A percentile compares a stretch with the other conserved stretches of the same genome.
Conservation (phyloP, 371 early-diverging fungal genomes). For the Amoeboaphelidium protococcarum region DNA sequence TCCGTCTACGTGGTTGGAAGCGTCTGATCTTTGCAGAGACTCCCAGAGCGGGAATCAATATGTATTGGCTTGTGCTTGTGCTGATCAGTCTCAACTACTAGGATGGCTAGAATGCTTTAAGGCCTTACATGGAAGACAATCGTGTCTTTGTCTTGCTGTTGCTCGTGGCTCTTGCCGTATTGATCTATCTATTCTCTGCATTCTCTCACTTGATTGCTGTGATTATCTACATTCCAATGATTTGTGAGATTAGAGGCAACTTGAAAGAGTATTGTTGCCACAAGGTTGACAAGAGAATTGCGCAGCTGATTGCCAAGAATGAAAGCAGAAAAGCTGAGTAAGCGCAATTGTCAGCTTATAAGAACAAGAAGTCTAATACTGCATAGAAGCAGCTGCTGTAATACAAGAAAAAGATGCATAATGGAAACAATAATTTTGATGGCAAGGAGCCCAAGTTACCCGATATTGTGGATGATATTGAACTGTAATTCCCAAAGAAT, state of each 20-base stretch:
- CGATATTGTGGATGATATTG: too few relatives aligned
- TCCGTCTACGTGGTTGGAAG: constrained; percentile 42
- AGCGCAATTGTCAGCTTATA: too few relatives aligned
- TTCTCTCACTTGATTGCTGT: constrained; percentile 26
- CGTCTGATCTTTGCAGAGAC: constrained; percentile 53
- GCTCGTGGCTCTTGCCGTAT: constrained; percentile 34
- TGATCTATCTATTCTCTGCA: constrained; percentile 28
- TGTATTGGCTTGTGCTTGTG: too few relatives aligned
- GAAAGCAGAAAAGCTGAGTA: too few relatives aligned
- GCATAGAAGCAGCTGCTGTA: too few relatives aligned
- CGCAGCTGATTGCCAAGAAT: not conserved
- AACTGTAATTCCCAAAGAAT: too few relatives aligned
- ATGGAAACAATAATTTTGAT: too few relatives aligned
- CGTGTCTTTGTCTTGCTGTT: constrained; percentile 4
- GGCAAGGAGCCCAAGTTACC: too few relatives aligned
- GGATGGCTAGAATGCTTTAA: constrained; percentile 11
- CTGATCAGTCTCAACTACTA: constrained; percentile 16
- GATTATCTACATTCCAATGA: constrained; percentile 47
- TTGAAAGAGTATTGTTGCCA: constrained; percentile 73
- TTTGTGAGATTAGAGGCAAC: constrained; percentile 53
- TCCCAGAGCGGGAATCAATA: constrained; percentile 47
- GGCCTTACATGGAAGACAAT: constrained; percentile 5
- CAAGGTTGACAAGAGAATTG: constrained; percentile 49
- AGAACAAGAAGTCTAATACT: too few relatives aligned
- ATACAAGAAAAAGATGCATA: too few relatives aligned